Conservation (phyloP, 2,329 filamentous ascomycete genomes). For the Pseudogymnoascus sp. region DNA sequence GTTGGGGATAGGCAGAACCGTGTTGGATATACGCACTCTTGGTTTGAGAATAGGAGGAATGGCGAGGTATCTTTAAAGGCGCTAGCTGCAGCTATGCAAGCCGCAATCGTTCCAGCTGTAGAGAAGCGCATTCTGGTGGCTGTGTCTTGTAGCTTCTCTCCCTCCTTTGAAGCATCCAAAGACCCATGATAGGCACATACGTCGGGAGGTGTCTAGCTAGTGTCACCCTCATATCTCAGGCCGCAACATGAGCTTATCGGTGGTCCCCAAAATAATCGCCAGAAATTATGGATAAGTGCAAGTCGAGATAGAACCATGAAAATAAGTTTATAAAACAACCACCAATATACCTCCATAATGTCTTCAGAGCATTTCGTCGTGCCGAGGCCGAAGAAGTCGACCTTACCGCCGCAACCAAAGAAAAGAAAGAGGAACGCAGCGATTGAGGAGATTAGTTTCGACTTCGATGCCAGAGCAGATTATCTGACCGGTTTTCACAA, state of each 20-base stretch:
- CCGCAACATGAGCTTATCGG: not conserved
- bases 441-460: constrained; percentile 79
- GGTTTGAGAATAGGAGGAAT: constrained; percentile 79
- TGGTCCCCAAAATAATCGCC: constrained; percentile 5
- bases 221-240: not conserved
- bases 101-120: constrained; percentile 41
- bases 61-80: constrained; percentile 84
- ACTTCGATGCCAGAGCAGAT: constrained; percentile 68
- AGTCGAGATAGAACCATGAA: constrained; percentile 6
- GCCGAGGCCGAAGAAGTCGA: constrained; percentile 49
- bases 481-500: constrained; percentile 96
- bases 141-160: constrained; percentile 7
- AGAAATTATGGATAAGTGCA: constrained; percentile 6
- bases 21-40: constrained; percentile 50
- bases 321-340: constrained; percentile 3
- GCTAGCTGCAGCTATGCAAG: constrained; percentile 48
- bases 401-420: constrained; percentile 53
- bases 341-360: not conserved
- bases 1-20: constrained; percentile 3
- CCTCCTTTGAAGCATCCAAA: constrained; percentile 1
- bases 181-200: constrained; percentile 5
- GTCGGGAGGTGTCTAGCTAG: not conserved
- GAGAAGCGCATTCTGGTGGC: constrained; percentile 45
- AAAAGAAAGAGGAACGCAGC: constrained; percentile 52
- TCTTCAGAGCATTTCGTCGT: constrained; percentile 41